phyloP scores from a whole-genome alignment of 345 rosid species.

The Boechera stricta region DNA sequence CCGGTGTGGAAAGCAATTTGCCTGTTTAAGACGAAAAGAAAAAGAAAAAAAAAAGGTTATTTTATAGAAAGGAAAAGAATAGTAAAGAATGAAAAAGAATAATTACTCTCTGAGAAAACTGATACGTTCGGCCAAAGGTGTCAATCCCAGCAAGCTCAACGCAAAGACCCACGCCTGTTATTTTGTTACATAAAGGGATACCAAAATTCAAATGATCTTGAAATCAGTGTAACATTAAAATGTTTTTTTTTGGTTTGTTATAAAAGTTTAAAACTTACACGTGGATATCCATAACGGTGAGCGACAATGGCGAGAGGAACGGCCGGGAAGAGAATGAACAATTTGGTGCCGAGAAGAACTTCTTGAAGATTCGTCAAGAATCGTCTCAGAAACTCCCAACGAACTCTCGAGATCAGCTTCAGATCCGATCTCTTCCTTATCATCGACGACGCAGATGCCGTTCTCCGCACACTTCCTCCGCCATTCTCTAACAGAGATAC shows the following conservation, averaged over 20 bases:
- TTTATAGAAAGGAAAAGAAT: not conserved
- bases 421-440: constrained; percentile 48
- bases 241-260: not conserved
- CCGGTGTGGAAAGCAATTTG: constrained; percentile 91
- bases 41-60: not conserved
- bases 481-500: constrained; percentile 39
- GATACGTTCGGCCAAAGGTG: constrained; percentile 86
- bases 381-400: constrained; percentile 26
- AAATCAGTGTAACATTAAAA: not conserved
- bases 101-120: constrained; percentile 95
- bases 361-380: constrained; percentile 42
- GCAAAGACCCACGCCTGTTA: constrained; percentile 74
- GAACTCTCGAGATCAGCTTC: constrained; percentile 41
- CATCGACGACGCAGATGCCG: constrained; percentile 42
- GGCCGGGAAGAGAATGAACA: constrained; percentile 43
- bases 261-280: constrained; percentile 27
- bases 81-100: not conserved
- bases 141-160: constrained; percentile 76
- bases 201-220: not conserved
- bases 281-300: constrained; percentile 32
- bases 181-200: not conserved
- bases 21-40: constrained; percentile 48
- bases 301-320: constrained; percentile 43
- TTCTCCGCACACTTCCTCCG: constrained; percentile 21
- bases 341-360: constrained; percentile 45